A percentile compares a stretch with the other conserved stretches of the same genome.
phyloP scores from a whole-genome alignment of 148 eudicot genomes.

The Diospyros kaki region DNA sequence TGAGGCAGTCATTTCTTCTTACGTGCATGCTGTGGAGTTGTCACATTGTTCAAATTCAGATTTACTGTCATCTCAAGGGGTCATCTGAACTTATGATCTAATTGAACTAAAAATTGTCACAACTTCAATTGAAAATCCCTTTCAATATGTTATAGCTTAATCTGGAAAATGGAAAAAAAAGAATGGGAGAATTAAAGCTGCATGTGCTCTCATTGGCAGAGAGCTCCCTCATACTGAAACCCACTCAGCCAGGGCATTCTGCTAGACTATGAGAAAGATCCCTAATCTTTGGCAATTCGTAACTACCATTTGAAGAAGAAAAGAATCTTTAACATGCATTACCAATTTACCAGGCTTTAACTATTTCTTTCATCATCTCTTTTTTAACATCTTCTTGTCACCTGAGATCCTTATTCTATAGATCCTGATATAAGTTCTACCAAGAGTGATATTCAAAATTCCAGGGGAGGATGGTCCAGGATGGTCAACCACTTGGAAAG shows the following conservation, averaged over 20 bases:
- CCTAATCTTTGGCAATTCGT: neutral
- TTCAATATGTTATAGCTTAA: neutral
- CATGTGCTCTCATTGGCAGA: neutral
- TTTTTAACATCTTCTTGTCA: neutral
- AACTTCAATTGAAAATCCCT: neutral
- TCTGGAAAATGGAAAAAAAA: neutral
- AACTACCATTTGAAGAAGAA: neutral
- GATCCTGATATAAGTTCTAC: neutral
- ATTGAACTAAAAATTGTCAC: neutral
- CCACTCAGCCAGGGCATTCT: neutral
- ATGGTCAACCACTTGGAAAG: constrained; percentile 94
- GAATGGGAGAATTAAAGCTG: neutral
- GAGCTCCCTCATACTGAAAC: neutral
- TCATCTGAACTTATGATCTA: neutral
- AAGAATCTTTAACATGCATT: neutral
- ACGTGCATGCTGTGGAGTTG: no score
- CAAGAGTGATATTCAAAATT: constrained; percentile 1
- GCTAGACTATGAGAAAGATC: neutral
- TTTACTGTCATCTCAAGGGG: neutral
- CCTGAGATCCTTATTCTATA: neutral
- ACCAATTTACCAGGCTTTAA: neutral
- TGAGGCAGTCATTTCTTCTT: no score
- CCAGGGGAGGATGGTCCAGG: constrained; percentile 87
- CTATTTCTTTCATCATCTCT: neutral
- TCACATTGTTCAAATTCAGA: neutral